These are phyloP conservation scores for Musa beccarii DNA, from an alignment of 176 grass and related monocot species.

Conservation along the genomic window DNA sequence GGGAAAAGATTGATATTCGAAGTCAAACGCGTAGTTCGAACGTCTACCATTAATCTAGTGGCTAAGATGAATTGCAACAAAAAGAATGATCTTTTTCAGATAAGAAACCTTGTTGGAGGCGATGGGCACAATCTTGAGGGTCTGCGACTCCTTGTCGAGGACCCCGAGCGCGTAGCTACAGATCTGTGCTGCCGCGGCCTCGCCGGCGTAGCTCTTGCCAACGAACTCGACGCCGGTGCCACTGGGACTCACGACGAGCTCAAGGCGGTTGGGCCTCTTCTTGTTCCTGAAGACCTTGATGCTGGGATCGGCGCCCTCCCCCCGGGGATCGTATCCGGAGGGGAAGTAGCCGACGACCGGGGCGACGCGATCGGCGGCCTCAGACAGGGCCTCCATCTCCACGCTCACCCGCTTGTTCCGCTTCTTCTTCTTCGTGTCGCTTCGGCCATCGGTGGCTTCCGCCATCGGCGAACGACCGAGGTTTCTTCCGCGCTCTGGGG, in stretches of 20 bases:
- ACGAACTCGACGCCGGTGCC: conserved; percentile 53
- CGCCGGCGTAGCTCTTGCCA: conserved; percentile 61
- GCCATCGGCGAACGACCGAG: conserved; percentile 16
- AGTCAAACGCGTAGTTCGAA: no score
- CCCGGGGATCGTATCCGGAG: conserved; percentile 53
- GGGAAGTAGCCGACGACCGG: conserved; percentile 79
- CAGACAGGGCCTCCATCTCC: conserved; percentile 20
- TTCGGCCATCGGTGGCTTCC: conserved; percentile 24
- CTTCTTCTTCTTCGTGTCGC: conserved; percentile 19
- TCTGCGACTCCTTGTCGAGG: conserved; percentile 65
- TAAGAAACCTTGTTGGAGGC: conserved; percentile 49
- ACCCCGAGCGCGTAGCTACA: conserved; percentile 72
- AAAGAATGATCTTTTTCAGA: neutral
- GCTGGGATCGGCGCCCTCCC: neutral
- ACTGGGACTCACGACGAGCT: conserved; percentile 42
- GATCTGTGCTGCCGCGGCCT: conserved; percentile 49
- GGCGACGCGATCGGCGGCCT: conserved; percentile 22
- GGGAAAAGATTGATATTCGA: no score
- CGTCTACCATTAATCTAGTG: neutral
- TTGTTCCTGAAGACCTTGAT: conserved; percentile 34
- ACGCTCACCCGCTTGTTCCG: conserved; percentile 17
- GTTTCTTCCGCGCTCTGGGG: neutral
- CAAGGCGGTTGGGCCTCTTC: conserved; percentile 39
- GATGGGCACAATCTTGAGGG: conserved; percentile 70
- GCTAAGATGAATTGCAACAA: neutral